phyloP scores from a whole-genome alignment of 768 basidiomycete species.

The Termitomyces sp. region DNA sequence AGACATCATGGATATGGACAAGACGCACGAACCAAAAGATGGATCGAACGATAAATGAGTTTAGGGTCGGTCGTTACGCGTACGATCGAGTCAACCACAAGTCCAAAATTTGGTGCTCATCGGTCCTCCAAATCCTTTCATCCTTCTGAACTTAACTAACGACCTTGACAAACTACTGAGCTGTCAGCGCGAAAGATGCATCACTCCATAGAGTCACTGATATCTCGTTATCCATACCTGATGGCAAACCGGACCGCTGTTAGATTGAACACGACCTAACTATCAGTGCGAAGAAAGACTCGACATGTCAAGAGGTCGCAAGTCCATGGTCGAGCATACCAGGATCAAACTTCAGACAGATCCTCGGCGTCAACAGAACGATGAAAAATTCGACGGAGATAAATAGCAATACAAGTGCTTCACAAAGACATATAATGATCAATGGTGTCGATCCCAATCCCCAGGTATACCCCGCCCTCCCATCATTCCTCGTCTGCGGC shows the following conservation, averaged over 20 bases:
- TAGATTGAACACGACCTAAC: too few relatives aligned
- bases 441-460: slow-evolving; percentile 58
- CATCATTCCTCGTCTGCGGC: slow-evolving; percentile 49
- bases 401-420: slow-evolving; percentile 7
- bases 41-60: slow-evolving; percentile 12
- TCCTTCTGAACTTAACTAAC: neutral
- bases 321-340: neutral
- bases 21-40: slow-evolving; percentile 4
- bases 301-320: neutral
- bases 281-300: neutral
- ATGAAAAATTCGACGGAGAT: neutral
- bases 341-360: neutral
- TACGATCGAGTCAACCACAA: neutral
- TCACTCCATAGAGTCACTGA: too few relatives aligned
- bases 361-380: neutral
- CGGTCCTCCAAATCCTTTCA: slow-evolving; percentile 17
- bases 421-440: slow-evolving; percentile 3
- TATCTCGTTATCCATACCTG: too few relatives aligned
- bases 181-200: too few relatives aligned
- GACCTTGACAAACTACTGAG: too few relatives aligned
- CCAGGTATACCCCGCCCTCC: slow-evolving; percentile 36
- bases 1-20: slow-evolving; percentile 50
- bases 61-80: slow-evolving; percentile 24
- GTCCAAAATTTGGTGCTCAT: neutral
- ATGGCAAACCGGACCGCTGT: neutral